Evolutionary conservation across 257 asterid genomes (phyloP).

Genomic region (Ocimum tenuiflorum): DNA sequence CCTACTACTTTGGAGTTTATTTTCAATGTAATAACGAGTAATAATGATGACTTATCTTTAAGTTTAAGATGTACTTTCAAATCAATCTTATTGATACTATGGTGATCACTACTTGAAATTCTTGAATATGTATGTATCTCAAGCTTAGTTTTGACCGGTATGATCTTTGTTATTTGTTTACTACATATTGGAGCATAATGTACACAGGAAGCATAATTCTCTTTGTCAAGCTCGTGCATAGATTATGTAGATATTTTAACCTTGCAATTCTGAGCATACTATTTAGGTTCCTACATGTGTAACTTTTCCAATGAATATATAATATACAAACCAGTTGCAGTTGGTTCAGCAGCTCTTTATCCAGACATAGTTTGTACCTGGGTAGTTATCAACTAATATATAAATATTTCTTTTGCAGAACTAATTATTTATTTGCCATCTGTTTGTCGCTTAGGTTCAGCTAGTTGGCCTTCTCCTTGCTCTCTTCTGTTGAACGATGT

Average conservation of each 20-base stretch:
- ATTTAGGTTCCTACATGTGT: neutral
- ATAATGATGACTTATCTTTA: neutral
- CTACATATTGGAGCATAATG: neutral
- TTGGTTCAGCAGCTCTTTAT: neutral
- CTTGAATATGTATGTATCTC: neutral
- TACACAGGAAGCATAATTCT: neutral
- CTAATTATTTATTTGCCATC: constrained; percentile 13
- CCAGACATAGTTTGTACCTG: neutral
- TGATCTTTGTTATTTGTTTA: neutral
- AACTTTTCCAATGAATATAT: neutral
- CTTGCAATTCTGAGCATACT: neutral
- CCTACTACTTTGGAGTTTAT: neutral
- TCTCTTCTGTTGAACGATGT: constrained; percentile 37
- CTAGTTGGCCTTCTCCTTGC: constrained; percentile 18
- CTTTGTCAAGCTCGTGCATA: neutral
- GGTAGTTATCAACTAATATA: neutral
- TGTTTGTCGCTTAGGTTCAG: constrained; percentile 23
- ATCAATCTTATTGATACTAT: neutral
- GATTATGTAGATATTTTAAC: neutral
- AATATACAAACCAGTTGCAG: neutral
- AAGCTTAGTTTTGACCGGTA: neutral
- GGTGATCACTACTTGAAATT: neutral
- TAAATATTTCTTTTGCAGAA: constrained; percentile 23
- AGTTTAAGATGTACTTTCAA: neutral
- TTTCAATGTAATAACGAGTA: neutral